Evolutionary conservation across 768 basidiomycete genomes (phyloP).

Genomic region (Calocera cornea): DNA sequence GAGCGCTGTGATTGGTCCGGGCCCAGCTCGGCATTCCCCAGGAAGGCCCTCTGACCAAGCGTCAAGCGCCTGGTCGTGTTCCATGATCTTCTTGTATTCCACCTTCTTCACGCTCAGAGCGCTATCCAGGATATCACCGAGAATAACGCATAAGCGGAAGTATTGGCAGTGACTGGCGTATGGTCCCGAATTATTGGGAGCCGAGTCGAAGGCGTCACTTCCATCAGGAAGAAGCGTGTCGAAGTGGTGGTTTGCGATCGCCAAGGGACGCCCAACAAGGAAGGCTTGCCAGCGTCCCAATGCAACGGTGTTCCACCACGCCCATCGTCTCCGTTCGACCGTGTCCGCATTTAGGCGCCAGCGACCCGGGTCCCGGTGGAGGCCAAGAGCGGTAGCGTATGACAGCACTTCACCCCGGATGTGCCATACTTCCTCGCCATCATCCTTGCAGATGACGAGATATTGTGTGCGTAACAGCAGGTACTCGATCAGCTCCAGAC

Average conservation of each 20-base stretch:
- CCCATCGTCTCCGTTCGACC: slow-evolving; percentile 71
- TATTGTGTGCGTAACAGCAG: slow-evolving; percentile 58
- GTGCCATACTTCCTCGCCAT: slow-evolving; percentile 71
- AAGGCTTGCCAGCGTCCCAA: slow-evolving; percentile 67
- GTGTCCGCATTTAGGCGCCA: slow-evolving; percentile 50
- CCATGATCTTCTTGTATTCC: slow-evolving; percentile 55
- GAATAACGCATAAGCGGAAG: slow-evolving; percentile 60
- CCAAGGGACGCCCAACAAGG: slow-evolving; percentile 66
- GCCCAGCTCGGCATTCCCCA: slow-evolving; percentile 54
- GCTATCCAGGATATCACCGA: slow-evolving; percentile 77
- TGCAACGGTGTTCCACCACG: slow-evolving; percentile 73
- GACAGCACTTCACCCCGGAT: slow-evolving; percentile 59
- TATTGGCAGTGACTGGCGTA: slow-evolving; percentile 63
- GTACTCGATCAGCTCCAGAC: slow-evolving; percentile 63
- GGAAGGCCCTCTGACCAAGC: slow-evolving; percentile 73
- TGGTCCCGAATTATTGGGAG: slow-evolving; percentile 44
- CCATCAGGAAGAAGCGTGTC: slow-evolving; percentile 60
- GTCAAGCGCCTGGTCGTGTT: slow-evolving; percentile 54
- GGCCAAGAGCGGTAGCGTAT: slow-evolving; percentile 67
- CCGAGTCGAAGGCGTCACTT: slow-evolving; percentile 39
- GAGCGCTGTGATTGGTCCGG: slow-evolving; percentile 61
- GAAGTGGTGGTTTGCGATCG: slow-evolving; percentile 68
- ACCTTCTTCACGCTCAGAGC: slow-evolving; percentile 71
- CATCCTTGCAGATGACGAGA: slow-evolving; percentile 55
- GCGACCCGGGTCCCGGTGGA: slow-evolving; percentile 74